Conservation (phyloP, 345 rosid species). For the Brassica incana region DNA sequence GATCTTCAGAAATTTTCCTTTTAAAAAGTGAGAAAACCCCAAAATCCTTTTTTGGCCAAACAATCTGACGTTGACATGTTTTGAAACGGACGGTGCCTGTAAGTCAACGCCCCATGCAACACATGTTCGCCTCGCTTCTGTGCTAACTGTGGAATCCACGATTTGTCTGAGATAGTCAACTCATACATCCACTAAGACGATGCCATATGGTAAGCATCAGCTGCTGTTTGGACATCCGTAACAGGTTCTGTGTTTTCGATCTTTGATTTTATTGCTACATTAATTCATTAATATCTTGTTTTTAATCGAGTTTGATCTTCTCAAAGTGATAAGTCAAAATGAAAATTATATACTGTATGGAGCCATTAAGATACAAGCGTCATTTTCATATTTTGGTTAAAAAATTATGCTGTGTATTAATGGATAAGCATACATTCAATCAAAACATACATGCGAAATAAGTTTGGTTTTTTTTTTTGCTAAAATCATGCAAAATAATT, state of each 20-base stretch:
- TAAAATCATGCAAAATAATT: neutral
- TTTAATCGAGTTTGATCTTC: neutral
- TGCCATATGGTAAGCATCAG: slow-evolving; percentile 3
- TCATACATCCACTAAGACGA: slow-evolving; percentile 9
- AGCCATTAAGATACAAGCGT: neutral
- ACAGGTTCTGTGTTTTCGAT: slow-evolving; percentile 13
- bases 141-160: slow-evolving; percentile 36
- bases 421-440: neutral
- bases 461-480: no score
- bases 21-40: slow-evolving; percentile 2
- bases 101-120: slow-evolving; percentile 35
- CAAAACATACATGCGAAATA: neutral
- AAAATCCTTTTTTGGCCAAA: neutral
- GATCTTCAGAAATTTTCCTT: slow-evolving; percentile 4
- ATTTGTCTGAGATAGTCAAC: slow-evolving; percentile 33
- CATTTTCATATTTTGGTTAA: neutral
- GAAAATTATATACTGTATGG: neutral
- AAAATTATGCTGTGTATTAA: neutral
- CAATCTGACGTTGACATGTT: neutral
- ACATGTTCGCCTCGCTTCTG: slow-evolving; percentile 35
- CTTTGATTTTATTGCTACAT: neutral
- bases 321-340: neutral
- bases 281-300: neutral
- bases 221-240: slow-evolving; percentile 4
- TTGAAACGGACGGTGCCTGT: slow-evolving; percentile 19